Evolutionary conservation across 768 basidiomycete species (phyloP).

Genomic region (Leccinellum rugosiceps): DNA sequence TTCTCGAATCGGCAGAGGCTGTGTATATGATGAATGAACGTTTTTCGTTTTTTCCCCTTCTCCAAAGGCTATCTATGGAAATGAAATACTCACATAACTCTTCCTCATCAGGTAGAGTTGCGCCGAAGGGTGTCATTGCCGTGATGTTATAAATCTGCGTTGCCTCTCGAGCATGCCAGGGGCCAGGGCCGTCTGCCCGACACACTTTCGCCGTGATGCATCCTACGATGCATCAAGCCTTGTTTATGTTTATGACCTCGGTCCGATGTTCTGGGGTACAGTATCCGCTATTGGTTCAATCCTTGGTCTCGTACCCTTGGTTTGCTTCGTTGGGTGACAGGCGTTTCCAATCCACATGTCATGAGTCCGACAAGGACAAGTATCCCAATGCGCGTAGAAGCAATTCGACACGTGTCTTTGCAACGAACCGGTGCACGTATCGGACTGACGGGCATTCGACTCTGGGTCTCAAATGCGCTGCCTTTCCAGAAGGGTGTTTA

Average conservation of each 20-base stretch:
- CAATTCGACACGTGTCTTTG: slow-evolving; percentile 5
- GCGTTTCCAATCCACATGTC: not conserved
- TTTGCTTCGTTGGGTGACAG: not conserved
- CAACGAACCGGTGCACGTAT: not conserved
- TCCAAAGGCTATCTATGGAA: slow-evolving; percentile 7
- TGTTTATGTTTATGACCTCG: slow-evolving; percentile 1
- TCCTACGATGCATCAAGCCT: slow-evolving; percentile 11
- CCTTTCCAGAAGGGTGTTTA: slow-evolving; percentile 4
- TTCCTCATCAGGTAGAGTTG: not conserved
- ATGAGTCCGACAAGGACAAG: not conserved
- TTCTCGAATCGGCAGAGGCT: not conserved
- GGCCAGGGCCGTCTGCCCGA: slow-evolving; percentile 3
- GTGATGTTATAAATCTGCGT: slow-evolving; percentile 15
- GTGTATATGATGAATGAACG: not conserved
- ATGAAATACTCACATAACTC: slow-evolving; percentile 9
- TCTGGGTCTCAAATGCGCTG: not conserved
- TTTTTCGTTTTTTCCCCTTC: slow-evolving; percentile 1
- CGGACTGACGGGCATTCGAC: not conserved
- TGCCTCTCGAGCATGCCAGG: slow-evolving; percentile 2
- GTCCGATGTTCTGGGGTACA: slow-evolving; percentile 18
- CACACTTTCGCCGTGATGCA: slow-evolving; percentile 11
- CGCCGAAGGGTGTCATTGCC: slow-evolving; percentile 1
- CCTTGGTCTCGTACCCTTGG: slow-evolving; percentile 4
- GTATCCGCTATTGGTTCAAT: slow-evolving; percentile 1
- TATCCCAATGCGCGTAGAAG: not conserved